phyloP scores from a whole-genome alignment of 2,329 filamentous ascomycete species.

The Scytalidium sp. region DNA sequence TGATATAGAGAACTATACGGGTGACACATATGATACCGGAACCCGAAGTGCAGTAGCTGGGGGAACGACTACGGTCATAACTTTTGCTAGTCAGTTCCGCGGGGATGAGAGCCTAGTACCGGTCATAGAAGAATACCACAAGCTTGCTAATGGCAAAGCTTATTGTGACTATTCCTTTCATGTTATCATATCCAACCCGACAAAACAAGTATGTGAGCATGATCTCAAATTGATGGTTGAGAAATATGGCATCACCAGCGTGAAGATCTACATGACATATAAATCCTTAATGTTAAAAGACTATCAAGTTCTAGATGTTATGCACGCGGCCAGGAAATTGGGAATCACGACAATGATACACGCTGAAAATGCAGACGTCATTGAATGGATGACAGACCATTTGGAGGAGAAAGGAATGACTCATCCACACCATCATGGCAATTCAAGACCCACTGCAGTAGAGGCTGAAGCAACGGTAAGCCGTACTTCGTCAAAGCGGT shows the following conservation, averaged over 20 bases:
- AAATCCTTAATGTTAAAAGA: conserved; percentile 44
- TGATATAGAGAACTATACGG: conserved; percentile 17
- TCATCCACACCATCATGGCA: conserved; percentile 40
- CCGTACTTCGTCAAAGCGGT: not conserved
- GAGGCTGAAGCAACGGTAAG: conserved; percentile 40
- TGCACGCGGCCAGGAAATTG: conserved; percentile 38
- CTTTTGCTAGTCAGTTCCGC: conserved; percentile 51
- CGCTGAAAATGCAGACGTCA: conserved; percentile 41
- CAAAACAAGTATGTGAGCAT: conserved; percentile 29
- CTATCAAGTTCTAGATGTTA: conserved; percentile 43
- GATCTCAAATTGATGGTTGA: conserved; percentile 36
- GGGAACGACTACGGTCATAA: conserved; percentile 53
- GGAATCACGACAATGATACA: conserved; percentile 46
- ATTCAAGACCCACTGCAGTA: conserved; percentile 38
- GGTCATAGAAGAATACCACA: conserved; percentile 42
- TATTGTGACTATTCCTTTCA: conserved; percentile 56
- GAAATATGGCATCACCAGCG: conserved; percentile 37
- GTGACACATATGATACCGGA: conserved; percentile 42
- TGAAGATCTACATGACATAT: conserved; percentile 51
- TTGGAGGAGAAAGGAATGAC: conserved; percentile 34
- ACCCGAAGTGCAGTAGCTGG: conserved; percentile 52
- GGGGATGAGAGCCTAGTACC: conserved; percentile 38
- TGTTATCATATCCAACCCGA: conserved; percentile 43
- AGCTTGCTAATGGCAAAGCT: conserved; percentile 37
- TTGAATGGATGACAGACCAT: conserved; percentile 34